Evolutionary conservation across 169 alveolate species (phyloP).

Genomic region (Besnoitia besnoiti): DNA sequence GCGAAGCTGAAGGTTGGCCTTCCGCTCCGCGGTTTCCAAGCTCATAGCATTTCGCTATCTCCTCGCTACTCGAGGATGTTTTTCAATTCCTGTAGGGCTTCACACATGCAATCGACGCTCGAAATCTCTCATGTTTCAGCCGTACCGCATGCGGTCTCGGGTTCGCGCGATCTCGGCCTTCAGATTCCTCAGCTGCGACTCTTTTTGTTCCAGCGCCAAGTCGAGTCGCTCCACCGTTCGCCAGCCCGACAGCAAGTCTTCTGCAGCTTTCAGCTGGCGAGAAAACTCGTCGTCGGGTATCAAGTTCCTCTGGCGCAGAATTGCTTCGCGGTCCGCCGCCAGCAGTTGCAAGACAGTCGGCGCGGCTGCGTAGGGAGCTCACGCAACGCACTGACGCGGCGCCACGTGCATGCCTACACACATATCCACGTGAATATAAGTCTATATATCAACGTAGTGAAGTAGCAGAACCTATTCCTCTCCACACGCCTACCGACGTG

Average conservation of each 20-base stretch:
- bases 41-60: no score
- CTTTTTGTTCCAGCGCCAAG: not conserved
- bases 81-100: no score
- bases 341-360: not conserved
- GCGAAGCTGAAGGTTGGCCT: no score
- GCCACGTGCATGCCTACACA: not conserved
- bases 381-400: not conserved
- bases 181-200: not conserved
- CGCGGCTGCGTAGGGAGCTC: not conserved
- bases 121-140: no score
- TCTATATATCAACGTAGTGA: no score
- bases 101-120: no score
- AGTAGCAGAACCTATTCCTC: no score
- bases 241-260: not conserved
- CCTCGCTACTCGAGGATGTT: no score
- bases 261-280: not conserved
- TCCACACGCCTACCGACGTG: no score
- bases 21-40: no score
- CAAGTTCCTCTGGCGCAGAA: not conserved
- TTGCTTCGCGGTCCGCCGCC: not conserved
- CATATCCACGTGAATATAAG: not conserved
- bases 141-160: slow-evolving; percentile 4
- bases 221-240: not conserved
- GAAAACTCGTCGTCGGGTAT: not conserved
- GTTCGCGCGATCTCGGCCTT: not conserved